A percentile compares a stretch with the other conserved stretches of the same genome.
Conservation (phyloP, 2,329 filamentous ascomycete species). For the Pseudofabraea citricarpa region DNA sequence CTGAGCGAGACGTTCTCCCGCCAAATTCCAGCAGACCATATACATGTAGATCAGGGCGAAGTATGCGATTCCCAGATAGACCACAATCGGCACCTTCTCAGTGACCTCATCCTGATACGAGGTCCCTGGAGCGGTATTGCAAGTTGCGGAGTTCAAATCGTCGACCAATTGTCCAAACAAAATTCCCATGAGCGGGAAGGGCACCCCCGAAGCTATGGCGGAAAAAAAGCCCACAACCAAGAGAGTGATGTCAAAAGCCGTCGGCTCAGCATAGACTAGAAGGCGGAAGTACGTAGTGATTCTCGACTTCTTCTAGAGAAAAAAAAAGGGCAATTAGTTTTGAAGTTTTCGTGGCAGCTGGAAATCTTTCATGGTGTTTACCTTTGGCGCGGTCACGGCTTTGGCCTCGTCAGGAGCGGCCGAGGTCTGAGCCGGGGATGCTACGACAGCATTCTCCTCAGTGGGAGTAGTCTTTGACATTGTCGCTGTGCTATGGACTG, state of each 20-base stretch:
- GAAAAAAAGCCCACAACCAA: conserved; percentile 32
- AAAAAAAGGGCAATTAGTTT: no score
- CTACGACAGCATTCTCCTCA: no score
- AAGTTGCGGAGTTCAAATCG: conserved; percentile 50
- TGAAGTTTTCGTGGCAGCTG: no score
- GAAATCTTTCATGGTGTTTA: no score
- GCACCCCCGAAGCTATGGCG: conserved; percentile 52
- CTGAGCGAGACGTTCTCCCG: conserved; percentile 47
- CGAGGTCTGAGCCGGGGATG: no score
- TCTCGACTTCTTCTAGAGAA: no score
- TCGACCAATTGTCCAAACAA: conserved; percentile 62
- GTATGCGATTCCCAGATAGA: conserved; percentile 59
- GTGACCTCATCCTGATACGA: conserved; percentile 7
- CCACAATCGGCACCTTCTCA: conserved; percentile 52
- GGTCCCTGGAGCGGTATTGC: conserved; percentile 4
- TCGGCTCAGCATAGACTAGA: not conserved
- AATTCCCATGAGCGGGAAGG: conserved; percentile 59
- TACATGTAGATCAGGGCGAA: conserved; percentile 62
- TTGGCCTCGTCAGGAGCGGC: no score
- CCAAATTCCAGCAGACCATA: conserved; percentile 52
- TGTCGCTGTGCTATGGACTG: no score
- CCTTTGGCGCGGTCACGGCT: no score
- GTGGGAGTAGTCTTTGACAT: no score
- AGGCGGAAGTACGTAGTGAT: not conserved
- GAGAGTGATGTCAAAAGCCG: not conserved